Evolutionary conservation across 2,329 filamentous ascomycete species (phyloP).

Genomic region (Zelopaecilomyces penicillatus): DNA sequence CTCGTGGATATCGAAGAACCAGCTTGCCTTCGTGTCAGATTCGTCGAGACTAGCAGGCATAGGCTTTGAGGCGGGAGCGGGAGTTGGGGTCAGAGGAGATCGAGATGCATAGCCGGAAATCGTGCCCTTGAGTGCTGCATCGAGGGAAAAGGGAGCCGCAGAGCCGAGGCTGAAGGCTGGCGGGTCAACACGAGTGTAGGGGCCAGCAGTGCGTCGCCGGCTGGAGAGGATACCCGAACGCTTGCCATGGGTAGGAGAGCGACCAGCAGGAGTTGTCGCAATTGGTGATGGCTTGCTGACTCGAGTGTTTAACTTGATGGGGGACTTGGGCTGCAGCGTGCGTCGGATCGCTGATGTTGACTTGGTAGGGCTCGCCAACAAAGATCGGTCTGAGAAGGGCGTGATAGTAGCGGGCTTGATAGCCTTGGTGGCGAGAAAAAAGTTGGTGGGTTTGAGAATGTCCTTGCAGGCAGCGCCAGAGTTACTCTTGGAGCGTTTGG

Average conservation of each 20-base stretch:
- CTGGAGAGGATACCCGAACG: conserved; percentile 59
- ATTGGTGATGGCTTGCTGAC: conserved; percentile 44
- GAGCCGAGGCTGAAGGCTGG: conserved; percentile 46
- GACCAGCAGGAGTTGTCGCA: conserved; percentile 61
- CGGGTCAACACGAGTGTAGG: conserved; percentile 62
- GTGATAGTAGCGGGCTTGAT: conserved; percentile 23
- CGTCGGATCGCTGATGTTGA: conserved; percentile 27
- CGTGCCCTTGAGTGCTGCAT: conserved; percentile 72
- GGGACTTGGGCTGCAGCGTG: conserved; percentile 46
- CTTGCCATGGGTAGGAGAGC: conserved; percentile 67
- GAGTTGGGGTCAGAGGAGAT: conserved; percentile 20
- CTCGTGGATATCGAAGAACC: conserved; percentile 93
- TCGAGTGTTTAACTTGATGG: conserved; percentile 37
- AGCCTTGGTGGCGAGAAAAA: conserved; percentile 34
- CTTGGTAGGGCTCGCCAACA: conserved; percentile 21
- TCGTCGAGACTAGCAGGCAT: conserved; percentile 26
- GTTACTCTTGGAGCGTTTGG: conserved; percentile 52
- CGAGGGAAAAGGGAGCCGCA: conserved; percentile 70
- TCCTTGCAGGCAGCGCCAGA: conserved; percentile 33
- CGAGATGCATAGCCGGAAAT: conserved; percentile 53
- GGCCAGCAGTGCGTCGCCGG: conserved; percentile 56
- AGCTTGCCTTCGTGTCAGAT: conserved; percentile 52
- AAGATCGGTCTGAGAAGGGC: conserved; percentile 14
- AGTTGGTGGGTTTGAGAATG: conserved; percentile 40
- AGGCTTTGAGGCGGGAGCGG: conserved; percentile 19